phyloP scores from a whole-genome alignment of 2,329 filamentous ascomycete species.

The Clonostachys sp. region DNA sequence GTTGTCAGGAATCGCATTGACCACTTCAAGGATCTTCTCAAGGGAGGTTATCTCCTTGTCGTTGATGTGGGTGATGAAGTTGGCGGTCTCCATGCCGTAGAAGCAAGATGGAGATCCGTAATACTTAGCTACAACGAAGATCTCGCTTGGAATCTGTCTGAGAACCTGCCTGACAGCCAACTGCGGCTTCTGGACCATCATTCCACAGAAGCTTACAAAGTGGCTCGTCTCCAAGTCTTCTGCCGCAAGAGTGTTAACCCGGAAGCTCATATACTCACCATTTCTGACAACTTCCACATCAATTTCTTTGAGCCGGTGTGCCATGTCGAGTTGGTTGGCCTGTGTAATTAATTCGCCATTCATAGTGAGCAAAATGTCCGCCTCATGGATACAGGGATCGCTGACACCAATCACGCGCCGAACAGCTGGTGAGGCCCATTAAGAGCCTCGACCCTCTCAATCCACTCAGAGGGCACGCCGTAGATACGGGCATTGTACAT shows the following conservation, averaged over 20 bases:
- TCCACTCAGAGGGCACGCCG: constrained; percentile 96
- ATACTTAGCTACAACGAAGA: constrained; percentile 87
- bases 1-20: constrained; percentile 88
- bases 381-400: constrained; percentile 58
- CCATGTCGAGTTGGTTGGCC: constrained; percentile 88
- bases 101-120: constrained; percentile 81
- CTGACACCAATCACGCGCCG: constrained; percentile 76
- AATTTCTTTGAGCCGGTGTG: constrained; percentile 84
- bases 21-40: constrained; percentile 72
- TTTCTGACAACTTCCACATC: constrained; percentile 85
- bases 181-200: constrained; percentile 87
- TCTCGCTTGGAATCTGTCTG: constrained; percentile 89
- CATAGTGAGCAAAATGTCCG: constrained; percentile 86
- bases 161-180: constrained; percentile 97
- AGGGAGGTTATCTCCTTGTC: constrained; percentile 80
- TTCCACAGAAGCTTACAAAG: constrained; percentile 91
- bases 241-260: constrained; percentile 80
- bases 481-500: constrained; percentile 97
- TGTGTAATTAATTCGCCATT: constrained; percentile 91
- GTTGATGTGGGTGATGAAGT: constrained; percentile 97
- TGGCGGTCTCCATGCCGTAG: constrained; percentile 90
- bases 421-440: constrained; percentile 93
- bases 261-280: constrained; percentile 71
- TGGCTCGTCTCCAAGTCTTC: constrained; percentile 90
- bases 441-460: constrained; percentile 79